Percentiles rank a stretch among this genome's conserved stretches.
Evolutionary conservation across 306 rosid genomes (phyloP).

Genomic region (Vachellia collinsii): DNA sequence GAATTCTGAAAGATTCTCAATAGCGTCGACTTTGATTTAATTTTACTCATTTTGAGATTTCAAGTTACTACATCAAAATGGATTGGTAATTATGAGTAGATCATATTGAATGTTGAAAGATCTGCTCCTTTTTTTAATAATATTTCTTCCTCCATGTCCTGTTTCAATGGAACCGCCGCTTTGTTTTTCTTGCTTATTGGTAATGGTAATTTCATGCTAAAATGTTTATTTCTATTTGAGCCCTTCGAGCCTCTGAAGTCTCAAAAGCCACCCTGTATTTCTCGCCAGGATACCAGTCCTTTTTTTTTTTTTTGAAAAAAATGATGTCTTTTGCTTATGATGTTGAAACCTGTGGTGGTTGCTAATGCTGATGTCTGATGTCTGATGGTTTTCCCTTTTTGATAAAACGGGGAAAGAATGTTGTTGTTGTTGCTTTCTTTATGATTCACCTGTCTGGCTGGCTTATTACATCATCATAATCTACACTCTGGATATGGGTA

Average conservation of each 20-base stretch:
- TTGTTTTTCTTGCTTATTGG: neutral
- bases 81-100: neutral
- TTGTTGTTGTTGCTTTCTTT: neutral
- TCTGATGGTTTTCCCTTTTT: constrained; percentile 19
- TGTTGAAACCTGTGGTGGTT: constrained; percentile 13
- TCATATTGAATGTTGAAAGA: neutral
- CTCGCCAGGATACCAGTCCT: neutral
- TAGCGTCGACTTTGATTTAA: neutral
- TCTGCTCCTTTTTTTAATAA: neutral
- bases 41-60: neutral
- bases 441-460: neutral
- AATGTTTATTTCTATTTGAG: constrained; percentile 12
- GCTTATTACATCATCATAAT: neutral
- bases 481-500: neutral
- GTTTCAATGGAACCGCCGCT: neutral
- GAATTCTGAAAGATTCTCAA: constrained; percentile 7
- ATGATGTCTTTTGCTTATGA: neutral
- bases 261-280: constrained; percentile 7
- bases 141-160: neutral
- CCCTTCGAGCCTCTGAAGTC: constrained; percentile 13
- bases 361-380: constrained; percentile 8
- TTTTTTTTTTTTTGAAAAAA: too few relatives aligned
- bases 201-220: neutral
- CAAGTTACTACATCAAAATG: neutral
- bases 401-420: neutral